Conservation (phyloP, 345 rosid genomes). For the Iberis pinnata region DNA sequence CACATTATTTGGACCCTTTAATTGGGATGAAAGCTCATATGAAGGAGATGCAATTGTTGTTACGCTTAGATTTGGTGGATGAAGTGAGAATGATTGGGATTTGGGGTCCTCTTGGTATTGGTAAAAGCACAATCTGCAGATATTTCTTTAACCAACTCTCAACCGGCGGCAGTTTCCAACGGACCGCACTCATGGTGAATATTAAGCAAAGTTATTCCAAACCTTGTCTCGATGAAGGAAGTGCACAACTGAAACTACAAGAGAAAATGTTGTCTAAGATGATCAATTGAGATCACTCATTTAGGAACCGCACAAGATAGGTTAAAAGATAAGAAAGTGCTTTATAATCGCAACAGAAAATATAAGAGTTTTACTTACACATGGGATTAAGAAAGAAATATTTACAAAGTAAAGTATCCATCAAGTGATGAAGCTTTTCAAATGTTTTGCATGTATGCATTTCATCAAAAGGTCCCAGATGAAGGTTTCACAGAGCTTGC, state of each 20-base stretch:
- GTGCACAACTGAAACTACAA: constrained; percentile 24
- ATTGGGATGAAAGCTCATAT: constrained; percentile 24
- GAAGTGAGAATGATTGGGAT: too few relatives aligned
- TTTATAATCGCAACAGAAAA: constrained; percentile 5
- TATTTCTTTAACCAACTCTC: not conserved
- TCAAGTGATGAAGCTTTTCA: too few relatives aligned
- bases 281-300: constrained; percentile 2
- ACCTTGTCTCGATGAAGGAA: not conserved
- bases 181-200: not conserved
- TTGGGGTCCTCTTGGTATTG: too few relatives aligned
- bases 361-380: not conserved
- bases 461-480: not conserved
- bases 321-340: not conserved
- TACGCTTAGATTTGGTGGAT: not conserved
- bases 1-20: not conserved
- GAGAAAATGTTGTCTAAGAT: constrained; percentile 26
- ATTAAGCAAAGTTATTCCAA: not conserved
- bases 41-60: not conserved
- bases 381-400: too few relatives aligned
- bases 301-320: not conserved
- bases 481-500: not conserved
- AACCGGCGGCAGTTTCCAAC: not conserved
- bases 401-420: too few relatives aligned
- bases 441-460: not conserved
- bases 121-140: constrained; percentile 25